Percentiles rank a stretch among this genome's conserved stretches.
phyloP scores from a whole-genome alignment of 2,329 filamentous ascomycete species.

The Fusarium fujikuroi region DNA sequence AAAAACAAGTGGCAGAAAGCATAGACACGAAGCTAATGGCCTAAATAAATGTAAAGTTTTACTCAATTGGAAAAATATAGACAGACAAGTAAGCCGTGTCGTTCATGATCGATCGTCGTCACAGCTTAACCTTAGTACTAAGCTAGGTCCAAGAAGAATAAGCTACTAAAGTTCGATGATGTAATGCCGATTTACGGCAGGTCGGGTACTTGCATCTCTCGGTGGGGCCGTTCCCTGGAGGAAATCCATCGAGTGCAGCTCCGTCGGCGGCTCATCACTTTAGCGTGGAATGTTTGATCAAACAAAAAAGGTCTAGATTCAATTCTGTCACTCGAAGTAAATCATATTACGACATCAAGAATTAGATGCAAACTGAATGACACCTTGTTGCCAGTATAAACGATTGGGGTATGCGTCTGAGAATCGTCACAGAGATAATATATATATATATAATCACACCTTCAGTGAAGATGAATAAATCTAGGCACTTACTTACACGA shows the following conservation, averaged over 20 bases:
- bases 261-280: constrained; percentile 27
- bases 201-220: constrained; percentile 8
- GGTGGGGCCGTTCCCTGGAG: constrained; percentile 23
- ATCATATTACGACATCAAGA: constrained; percentile 17
- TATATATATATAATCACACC: neutral
- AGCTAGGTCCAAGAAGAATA: neutral
- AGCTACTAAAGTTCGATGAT: constrained; percentile 33
- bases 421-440: neutral
- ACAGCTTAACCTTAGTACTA: neutral
- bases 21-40: neutral
- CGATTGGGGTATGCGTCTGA: neutral
- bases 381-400: too few relatives aligned
- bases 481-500: neutral
- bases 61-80: constrained; percentile 8
- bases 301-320: constrained; percentile 11
- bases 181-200: constrained; percentile 38
- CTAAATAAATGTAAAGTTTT: neutral
- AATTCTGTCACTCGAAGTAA: neutral
- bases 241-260: constrained; percentile 18
- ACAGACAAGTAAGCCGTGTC: neutral
- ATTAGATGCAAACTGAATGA: neutral
- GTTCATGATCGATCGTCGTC: constrained; percentile 30
- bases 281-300: constrained; percentile 6
- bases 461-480: neutral
- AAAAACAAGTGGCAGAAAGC: neutral